Evolutionary conservation across 2,329 filamentous ascomycete genomes (phyloP), one percentile per base, ranked within the genome.

Genomic region (Paecilomyces variotii): DNA sequence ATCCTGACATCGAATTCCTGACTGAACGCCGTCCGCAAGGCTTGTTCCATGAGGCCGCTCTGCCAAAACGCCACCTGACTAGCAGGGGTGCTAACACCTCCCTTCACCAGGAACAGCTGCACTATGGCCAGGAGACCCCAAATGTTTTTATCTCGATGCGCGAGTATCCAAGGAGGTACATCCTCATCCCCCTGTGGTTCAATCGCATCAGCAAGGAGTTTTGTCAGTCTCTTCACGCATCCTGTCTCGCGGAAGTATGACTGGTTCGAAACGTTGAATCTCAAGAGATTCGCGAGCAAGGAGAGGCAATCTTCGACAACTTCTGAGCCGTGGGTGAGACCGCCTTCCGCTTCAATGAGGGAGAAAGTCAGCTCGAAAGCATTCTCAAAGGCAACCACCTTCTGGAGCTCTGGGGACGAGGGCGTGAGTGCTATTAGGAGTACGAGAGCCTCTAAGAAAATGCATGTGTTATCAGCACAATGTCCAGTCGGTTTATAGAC

Each of bases 371-470:
- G 86, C 61, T 94, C 91, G 67, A 97, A 97, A 0, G 92, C 90
- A 79, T 91, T 93, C 68, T 97, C 91, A 65, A 97, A 97, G 0
- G 91, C 94, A 26, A 97, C 92, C 1, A 97, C 82, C 73, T 97
- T 97, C 71, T 97, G 92, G 56, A 99, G 84, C 67, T 97, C 92
- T 50, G 87, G 78, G 7, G 93, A 96, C 0, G 87, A 87, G 30
- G 91, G 90, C 0, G 94, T 97, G 30, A 99, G 81, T 59, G 91
- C 89, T 32, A 90, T 96, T 54, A 99, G 83, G 12, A 99, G 82
- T n/a, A 88, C 82, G 28, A 99, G 82, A 3, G 87, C 91, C 76
- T 95, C 90, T 82, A 60, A 53, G 61, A 30, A 30, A 62, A 60
- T 34, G 57, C 54, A 59, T 59, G 35, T 35, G 28, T 56, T 57